Evolutionary conservation across 495 filamentous ascomycete species (phyloP).

Genomic region (Penicillium egyptiacum): DNA sequence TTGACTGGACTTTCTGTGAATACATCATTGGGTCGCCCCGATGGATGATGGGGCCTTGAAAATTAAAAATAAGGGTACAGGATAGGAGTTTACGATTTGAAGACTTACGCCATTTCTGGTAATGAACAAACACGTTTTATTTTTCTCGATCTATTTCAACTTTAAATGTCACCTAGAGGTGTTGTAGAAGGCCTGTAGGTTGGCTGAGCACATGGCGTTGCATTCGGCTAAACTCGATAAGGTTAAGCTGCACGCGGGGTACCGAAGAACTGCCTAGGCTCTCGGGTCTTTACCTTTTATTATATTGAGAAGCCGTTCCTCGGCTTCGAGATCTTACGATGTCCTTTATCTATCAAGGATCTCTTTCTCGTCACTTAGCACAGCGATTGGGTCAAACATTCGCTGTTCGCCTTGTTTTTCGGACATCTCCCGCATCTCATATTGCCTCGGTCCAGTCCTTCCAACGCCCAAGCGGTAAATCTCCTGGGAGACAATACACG

Average conservation of each 20-base stretch:
- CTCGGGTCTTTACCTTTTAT: slow-evolving; percentile 19
- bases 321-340: slow-evolving; percentile 10
- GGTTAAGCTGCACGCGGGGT: slow-evolving; percentile 30
- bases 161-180: neutral
- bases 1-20: slow-evolving; percentile 25
- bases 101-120: slow-evolving; percentile 33
- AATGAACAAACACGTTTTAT: slow-evolving; percentile 23
- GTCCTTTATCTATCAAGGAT: slow-evolving; percentile 11
- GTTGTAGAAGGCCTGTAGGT: neutral
- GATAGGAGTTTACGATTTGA: slow-evolving; percentile 30
- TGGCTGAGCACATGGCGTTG: slow-evolving; percentile 20
- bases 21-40: slow-evolving; percentile 27
- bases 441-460: slow-evolving; percentile 1
- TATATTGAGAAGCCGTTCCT: slow-evolving; percentile 10
- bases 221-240: slow-evolving; percentile 21
- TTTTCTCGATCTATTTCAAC: neutral
- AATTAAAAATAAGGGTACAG: slow-evolving; percentile 40
- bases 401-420: neutral
- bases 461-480: neutral
- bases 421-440: neutral
- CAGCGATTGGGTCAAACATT: neutral
- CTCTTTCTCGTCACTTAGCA: slow-evolving; percentile 10
- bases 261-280: slow-evolving; percentile 32
- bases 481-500: slow-evolving; percentile 13
- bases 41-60: slow-evolving; percentile 41